Conservation (phyloP, 768 basidiomycete genomes). For the Trametopsis cervina region DNA sequence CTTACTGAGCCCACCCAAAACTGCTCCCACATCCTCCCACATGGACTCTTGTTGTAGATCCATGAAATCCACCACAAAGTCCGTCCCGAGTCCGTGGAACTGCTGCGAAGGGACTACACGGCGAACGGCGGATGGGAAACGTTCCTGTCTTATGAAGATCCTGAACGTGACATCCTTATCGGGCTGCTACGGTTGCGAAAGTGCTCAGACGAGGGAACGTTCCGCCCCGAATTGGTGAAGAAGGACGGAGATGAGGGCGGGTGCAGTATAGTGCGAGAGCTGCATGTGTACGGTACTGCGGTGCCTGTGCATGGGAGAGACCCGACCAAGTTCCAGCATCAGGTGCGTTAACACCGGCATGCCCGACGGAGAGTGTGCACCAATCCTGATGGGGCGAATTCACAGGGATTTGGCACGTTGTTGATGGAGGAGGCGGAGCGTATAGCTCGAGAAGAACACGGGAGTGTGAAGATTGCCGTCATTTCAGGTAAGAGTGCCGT, state of each 20-base stretch:
- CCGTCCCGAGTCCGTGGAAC: conserved; percentile 89
- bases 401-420: conserved; percentile 89
- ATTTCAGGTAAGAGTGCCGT: conserved; percentile 68
- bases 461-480: conserved; percentile 92
- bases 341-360: conserved; percentile 36
- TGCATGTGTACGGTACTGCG: conserved; percentile 97
- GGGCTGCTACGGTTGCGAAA: conserved; percentile 88
- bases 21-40: conserved; percentile 7
- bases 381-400: not conserved
- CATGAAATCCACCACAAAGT: conserved; percentile 99
- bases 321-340: conserved; percentile 97
- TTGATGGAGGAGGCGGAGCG: conserved; percentile 99
- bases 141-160: conserved; percentile 98
- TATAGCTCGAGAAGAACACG: conserved; percentile 96
- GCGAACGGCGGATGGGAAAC: conserved; percentile 99
- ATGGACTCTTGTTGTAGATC: conserved; percentile 44
- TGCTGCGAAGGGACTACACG: conserved; percentile 89
- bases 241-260: conserved; percentile 64
- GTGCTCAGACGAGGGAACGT: conserved; percentile 96
- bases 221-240: conserved; percentile 82
- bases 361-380: not conserved
- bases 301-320: conserved; percentile 96
- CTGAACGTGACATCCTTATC: conserved; percentile 92
- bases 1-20: conserved; percentile 3
- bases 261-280: conserved; percentile 88